Evolutionary conservation across 2,329 filamentous ascomycete species (phyloP).

Genomic region (Fusarium bulbicola): DNA sequence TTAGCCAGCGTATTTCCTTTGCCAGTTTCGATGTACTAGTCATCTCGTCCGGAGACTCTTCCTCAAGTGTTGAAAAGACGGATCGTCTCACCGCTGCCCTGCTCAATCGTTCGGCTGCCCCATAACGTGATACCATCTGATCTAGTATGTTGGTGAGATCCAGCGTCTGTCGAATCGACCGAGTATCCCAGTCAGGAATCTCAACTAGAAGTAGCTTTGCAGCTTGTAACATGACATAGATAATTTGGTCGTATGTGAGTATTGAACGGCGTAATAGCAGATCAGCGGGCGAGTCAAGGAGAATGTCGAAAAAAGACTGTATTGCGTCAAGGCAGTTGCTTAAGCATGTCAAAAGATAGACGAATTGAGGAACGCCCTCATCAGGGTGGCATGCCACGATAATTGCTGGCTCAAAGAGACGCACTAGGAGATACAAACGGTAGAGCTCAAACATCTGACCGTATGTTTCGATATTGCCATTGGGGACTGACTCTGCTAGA

Average conservation of each 20-base stretch:
- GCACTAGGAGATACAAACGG: constrained; percentile 49
- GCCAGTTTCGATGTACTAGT: constrained; percentile 31
- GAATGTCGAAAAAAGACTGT: constrained; percentile 45
- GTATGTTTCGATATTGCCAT: constrained; percentile 7
- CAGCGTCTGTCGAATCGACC: constrained; percentile 29
- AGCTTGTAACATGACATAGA: constrained; percentile 37
- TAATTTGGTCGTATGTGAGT: constrained; percentile 32
- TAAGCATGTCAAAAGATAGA: constrained; percentile 47
- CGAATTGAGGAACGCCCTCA: constrained; percentile 39
- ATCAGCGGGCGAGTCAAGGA: constrained; percentile 44
- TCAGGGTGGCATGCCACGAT: constrained; percentile 40
- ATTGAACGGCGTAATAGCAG: constrained; percentile 30
- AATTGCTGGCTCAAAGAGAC: constrained; percentile 53
- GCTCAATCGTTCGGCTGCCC: constrained; percentile 15
- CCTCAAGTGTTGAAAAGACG: constrained; percentile 6
- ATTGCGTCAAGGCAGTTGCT: constrained; percentile 49
- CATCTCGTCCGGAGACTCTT: constrained; percentile 17
- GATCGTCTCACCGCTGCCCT: constrained; percentile 15
- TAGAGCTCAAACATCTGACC: constrained; percentile 41
- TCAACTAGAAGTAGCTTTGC: constrained; percentile 37
- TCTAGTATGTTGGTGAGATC: constrained; percentile 26
- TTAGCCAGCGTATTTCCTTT: constrained; percentile 43
- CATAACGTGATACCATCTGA: constrained; percentile 12
- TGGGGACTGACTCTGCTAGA: constrained; percentile 43
- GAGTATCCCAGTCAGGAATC: constrained; percentile 36